These are phyloP conservation scores for Boletellus ananas DNA, from an alignment of 768 basidiomycete genomes.

Conservation along the genomic window DNA sequence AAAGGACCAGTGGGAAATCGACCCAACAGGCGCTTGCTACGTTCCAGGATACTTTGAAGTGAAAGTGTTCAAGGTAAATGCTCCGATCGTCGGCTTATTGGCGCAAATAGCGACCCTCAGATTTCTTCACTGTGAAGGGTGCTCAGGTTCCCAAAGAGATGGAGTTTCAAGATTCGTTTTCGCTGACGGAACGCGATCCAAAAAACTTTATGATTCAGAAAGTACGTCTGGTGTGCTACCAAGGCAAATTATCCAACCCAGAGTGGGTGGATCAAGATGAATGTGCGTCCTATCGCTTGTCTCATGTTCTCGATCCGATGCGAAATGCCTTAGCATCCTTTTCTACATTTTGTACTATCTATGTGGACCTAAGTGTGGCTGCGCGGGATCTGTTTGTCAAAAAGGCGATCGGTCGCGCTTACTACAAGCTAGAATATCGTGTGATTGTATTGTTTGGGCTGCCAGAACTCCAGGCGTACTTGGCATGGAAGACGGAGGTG, in stretches of 20 bases:
- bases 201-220: slow-evolving; percentile 3
- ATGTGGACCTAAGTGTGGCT: background rate
- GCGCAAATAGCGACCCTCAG: no score
- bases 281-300: background rate
- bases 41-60: no score
- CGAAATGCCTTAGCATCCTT: background rate
- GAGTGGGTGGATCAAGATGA: slow-evolving; percentile 15
- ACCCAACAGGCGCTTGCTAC: no score
- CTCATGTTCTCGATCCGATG: background rate
- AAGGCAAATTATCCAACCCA: slow-evolving; percentile 6
- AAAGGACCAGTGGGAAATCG: no score
- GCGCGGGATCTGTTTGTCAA: background rate
- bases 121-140: no score
- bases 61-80: no score
- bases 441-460: slow-evolving; percentile 11
- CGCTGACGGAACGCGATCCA: no score
- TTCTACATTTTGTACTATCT: slow-evolving; percentile 1
- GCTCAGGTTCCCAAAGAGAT: no score
- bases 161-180: no score
- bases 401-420: background rate
- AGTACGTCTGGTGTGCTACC: slow-evolving; percentile 7
- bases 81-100: no score
- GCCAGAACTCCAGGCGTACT: slow-evolving; percentile 5
- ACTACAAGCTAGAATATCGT: slow-evolving; percentile 13
- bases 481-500: slow-evolving; percentile 10